phyloP scores from a whole-genome alignment of 371 early-diverging fungal species.

The Rhizopus sp. region DNA sequence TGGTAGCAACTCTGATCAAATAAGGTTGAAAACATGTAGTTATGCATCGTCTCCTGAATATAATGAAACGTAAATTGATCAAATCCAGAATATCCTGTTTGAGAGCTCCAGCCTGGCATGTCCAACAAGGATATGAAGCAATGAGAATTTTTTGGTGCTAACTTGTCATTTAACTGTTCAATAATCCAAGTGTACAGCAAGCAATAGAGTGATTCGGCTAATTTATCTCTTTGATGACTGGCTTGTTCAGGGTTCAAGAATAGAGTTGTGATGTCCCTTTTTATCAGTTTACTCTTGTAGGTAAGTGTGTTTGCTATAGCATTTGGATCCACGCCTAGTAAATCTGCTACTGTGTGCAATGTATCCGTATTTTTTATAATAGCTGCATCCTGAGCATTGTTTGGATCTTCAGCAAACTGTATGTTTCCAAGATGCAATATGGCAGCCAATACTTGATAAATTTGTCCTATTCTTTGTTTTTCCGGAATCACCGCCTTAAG shows the following conservation, averaged over 20 bases:
- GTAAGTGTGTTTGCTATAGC: slow-evolving; percentile 79
- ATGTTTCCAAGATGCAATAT: slow-evolving; percentile 91
- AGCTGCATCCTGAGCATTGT: slow-evolving; percentile 68
- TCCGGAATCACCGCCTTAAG: slow-evolving; percentile 81
- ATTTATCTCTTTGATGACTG: slow-evolving; percentile 69
- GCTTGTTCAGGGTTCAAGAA: slow-evolving; percentile 78
- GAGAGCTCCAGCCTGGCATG: slow-evolving; percentile 50
- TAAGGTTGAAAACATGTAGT: slow-evolving; percentile 62
- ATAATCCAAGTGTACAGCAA: slow-evolving; percentile 84
- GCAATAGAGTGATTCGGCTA: slow-evolving; percentile 79
- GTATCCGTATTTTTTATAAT: slow-evolving; percentile 68
- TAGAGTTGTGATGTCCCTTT: slow-evolving; percentile 83
- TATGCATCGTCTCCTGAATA: slow-evolving; percentile 79
- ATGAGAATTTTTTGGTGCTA: slow-evolving; percentile 62
- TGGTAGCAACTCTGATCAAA: slow-evolving; percentile 44
- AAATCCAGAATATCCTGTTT: slow-evolving; percentile 39
- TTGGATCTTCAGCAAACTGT: slow-evolving; percentile 70
- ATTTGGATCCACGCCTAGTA: slow-evolving; percentile 80
- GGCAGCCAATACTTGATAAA: slow-evolving; percentile 85
- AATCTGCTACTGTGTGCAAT: slow-evolving; percentile 73
- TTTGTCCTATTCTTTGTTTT: slow-evolving; percentile 71
- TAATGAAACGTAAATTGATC: slow-evolving; percentile 78
- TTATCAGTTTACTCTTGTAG: slow-evolving; percentile 75
- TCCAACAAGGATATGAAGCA: slow-evolving; percentile 74
- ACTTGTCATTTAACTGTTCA: slow-evolving; percentile 79